Base-by-base conservation (phyloP, 805 yeast genomes). In the Phaffomyces opuntiae region DNA sequence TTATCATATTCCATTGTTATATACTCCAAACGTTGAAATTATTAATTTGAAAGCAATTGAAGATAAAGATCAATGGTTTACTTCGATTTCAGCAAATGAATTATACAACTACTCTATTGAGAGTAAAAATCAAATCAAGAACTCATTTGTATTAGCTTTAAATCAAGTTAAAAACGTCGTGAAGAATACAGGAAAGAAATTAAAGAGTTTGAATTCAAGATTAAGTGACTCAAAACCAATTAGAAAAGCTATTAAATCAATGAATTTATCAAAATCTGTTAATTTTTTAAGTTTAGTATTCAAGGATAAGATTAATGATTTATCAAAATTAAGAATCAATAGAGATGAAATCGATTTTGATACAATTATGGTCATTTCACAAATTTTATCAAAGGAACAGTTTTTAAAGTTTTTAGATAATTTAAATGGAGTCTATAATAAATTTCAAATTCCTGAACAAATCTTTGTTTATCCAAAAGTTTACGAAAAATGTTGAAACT, bases 1-100 rank as follows among this genome's bases (percentile, higher is more conserved):
- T 13, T 50, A 39, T 31, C 55, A 52, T 39, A 49, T 52, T 14
- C 53, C 53, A 12, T 41, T 52, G 25, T 40, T 52, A 16, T 49
- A 44, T 36, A 49, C 55, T 8, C 55, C 53, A 16, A 46, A 50
- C 19, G 27, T 32, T 17, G 42, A 41, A 7, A 32, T 27, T 7
- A 16, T 7, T 26, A 6, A n/a, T 33, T 17, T 32, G 7, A 32
- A 32, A 27, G 9, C 19, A 12, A 25, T 24, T 25, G 34, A 24
- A 19, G 36, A 27, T 2, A 38, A 33, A 1, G 39, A 32, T 11
- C 24, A 21, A 27, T 49, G 56, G 53, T 49, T 26, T 42, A 35
- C 36, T 7, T 19, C 25, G 6, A 48, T 51, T 21, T 47, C 51
- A 26, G 53, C 49, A 4, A 53, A 40, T 33, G 56, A 53, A 38